Conservation (phyloP, 1,284 basidiomycete species). For the Singerocomus inundabilis region DNA sequence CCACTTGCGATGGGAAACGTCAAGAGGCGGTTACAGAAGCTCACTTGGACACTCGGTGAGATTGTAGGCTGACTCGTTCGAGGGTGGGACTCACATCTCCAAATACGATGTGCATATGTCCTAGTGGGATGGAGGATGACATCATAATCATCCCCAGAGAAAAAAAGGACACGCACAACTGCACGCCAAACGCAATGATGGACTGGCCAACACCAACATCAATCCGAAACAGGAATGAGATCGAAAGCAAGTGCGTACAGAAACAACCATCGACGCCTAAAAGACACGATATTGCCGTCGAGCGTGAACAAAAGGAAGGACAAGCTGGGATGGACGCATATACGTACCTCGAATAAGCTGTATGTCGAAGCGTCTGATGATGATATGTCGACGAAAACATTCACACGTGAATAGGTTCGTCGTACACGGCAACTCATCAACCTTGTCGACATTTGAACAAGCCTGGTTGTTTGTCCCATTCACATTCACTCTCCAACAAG, state of each 20-base stretch:
- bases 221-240: neutral
- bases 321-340: neutral
- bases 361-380: slow-evolving; percentile 10
- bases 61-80: neutral
- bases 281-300: neutral
- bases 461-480: slow-evolving; percentile 88
- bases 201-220: slow-evolving; percentile 16
- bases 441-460: slow-evolving; percentile 77
- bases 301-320: neutral
- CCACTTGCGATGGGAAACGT: slow-evolving; percentile 31
- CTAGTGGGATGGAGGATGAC: slow-evolving; percentile 11
- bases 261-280: slow-evolving; percentile 32
- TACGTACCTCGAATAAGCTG: slow-evolving; percentile 29
- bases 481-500: slow-evolving; percentile 85
- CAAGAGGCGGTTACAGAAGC: slow-evolving; percentile 27
- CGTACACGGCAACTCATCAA: slow-evolving; percentile 64
- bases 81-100: slow-evolving; percentile 27
- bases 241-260: slow-evolving; percentile 14
- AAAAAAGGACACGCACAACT: slow-evolving; percentile 24
- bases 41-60: slow-evolving; percentile 21
- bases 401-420: slow-evolving; percentile 59
- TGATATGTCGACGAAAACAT: neutral
- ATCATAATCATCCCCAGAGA: slow-evolving; percentile 1
- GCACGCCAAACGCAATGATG: slow-evolving; percentile 32
- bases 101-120: slow-evolving; percentile 34